These are phyloP conservation scores for Coemansia sp. DNA, from an alignment of 192 early-diverging fungal species.

Conservation along the genomic window DNA sequence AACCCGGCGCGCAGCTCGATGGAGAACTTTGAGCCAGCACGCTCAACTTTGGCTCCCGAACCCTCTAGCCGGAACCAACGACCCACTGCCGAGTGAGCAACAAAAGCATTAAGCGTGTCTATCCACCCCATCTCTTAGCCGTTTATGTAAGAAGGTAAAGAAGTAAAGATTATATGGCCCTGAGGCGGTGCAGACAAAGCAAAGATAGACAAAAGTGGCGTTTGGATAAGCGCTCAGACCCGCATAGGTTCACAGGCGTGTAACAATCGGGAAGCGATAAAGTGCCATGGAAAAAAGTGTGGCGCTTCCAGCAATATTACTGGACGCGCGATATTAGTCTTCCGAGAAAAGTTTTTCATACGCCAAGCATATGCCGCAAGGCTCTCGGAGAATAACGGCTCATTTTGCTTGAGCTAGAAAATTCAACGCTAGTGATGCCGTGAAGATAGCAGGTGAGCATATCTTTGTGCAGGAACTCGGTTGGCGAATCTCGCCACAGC, in stretches of 20 bases:
- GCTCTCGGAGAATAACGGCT: not conserved
- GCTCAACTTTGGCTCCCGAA: conserved; percentile 59
- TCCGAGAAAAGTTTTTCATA: no score
- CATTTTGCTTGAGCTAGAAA: not conserved
- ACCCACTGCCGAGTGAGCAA: conserved; percentile 62
- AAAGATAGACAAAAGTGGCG: not conserved
- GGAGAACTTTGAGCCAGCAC: conserved; percentile 65
- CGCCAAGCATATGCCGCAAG: not conserved
- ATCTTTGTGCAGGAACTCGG: not conserved
- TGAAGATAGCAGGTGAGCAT: not conserved
- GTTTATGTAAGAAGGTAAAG: not conserved
- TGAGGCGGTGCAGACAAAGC: not conserved
- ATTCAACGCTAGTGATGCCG: not conserved
- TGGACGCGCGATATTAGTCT: no score
- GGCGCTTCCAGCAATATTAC: not conserved
- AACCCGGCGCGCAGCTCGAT: conserved; percentile 71
- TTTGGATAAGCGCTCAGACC: not conserved
- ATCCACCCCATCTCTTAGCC: conserved; percentile 51
- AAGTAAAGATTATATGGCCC: not conserved
- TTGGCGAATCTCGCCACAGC: not conserved
- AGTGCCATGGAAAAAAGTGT: not conserved
- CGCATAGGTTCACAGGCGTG: not conserved
- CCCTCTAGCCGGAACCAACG: conserved; percentile 66
- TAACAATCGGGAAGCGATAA: not conserved
- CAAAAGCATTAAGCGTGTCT: conserved; percentile 57